phyloP scores from a whole-genome alignment of 2,329 filamentous ascomycete species.

The Epichloe sp. region DNA sequence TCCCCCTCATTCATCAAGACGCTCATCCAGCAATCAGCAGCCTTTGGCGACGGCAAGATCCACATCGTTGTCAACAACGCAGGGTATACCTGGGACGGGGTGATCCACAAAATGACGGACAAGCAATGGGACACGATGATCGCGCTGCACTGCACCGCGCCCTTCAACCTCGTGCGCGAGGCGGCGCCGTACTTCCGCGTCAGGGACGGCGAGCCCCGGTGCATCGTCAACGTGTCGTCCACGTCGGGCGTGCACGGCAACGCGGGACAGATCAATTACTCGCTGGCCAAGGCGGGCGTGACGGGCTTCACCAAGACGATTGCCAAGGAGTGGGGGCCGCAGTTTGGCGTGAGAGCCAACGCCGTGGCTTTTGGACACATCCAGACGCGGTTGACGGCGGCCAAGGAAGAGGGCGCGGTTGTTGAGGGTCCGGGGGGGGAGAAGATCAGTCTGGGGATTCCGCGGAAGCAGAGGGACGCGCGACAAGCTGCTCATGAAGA shows the following conservation, averaged over 20 bases:
- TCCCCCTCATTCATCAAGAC: constrained; percentile 55
- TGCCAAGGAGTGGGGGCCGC: constrained; percentile 81
- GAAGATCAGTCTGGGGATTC: constrained; percentile 64
- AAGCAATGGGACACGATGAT: constrained; percentile 88
- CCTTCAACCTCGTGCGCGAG: constrained; percentile 69
- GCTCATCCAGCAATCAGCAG: constrained; percentile 62
- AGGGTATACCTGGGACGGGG: constrained; percentile 85
- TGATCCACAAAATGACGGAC: constrained; percentile 85
- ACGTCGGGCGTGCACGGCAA: constrained; percentile 78
- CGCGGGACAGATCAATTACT: constrained; percentile 83
- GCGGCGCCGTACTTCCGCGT: constrained; percentile 82
- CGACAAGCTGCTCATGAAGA: constrained; percentile 21
- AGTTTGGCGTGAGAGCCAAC: constrained; percentile 71
- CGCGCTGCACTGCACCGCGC: constrained; percentile 69
- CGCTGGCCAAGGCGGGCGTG: constrained; percentile 72
- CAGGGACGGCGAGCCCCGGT: constrained; percentile 64
- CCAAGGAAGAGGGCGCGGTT: constrained; percentile 75
- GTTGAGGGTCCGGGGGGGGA: constrained; percentile 63
- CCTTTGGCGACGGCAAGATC: constrained; percentile 76
- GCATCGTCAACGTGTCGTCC: constrained; percentile 72
- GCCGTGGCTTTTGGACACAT: constrained; percentile 78
- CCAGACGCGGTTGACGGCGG: constrained; percentile 63
- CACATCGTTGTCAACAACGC: constrained; percentile 89
- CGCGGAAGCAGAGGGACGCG: constrained; percentile 38
- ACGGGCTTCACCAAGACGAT: constrained; percentile 77